Percentiles rank a stretch among this genome's conserved stretches.
phyloP scores from a whole-genome alignment of 495 filamentous ascomycete genomes.

The Hypoxylon perforatum region DNA sequence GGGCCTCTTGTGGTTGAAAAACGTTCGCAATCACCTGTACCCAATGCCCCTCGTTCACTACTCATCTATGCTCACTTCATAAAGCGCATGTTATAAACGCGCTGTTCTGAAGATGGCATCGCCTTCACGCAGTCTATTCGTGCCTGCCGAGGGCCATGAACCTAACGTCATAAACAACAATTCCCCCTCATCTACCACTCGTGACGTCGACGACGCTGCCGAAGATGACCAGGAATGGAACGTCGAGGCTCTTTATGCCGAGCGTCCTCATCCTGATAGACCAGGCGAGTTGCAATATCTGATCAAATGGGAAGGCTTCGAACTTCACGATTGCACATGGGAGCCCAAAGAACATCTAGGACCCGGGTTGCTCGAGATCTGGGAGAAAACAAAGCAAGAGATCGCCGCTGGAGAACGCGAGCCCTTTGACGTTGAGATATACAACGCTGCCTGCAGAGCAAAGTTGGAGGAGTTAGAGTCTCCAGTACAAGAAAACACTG shows the following conservation, averaged over 20 bases:
- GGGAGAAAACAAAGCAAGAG: constrained; percentile 62
- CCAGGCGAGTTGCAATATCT: constrained; percentile 64
- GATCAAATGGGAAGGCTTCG: constrained; percentile 75
- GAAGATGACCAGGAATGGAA: constrained; percentile 57
- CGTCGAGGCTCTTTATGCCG: constrained; percentile 64
- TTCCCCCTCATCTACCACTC: constrained; percentile 70
- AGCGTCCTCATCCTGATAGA: constrained; percentile 47
- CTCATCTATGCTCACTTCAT: background rate
- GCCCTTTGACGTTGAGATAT: constrained; percentile 63
- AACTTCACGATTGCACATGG: constrained; percentile 69
- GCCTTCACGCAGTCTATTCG: background rate
- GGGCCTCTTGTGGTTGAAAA: too few species aligned
- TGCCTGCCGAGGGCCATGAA: constrained; percentile 6
- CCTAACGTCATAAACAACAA: constrained; percentile 65
- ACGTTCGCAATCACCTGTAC: background rate
- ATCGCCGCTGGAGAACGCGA: constrained; percentile 53
- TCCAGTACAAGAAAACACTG: constrained; percentile 5
- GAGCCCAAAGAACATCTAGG: constrained; percentile 68
- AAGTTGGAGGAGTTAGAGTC: constrained; percentile 21
- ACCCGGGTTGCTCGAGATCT: constrained; percentile 59
- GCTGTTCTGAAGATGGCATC: constrained; percentile 21
- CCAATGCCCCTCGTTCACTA: background rate
- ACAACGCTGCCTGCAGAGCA: constrained; percentile 46
- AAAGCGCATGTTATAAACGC: background rate
- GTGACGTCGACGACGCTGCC: constrained; percentile 47